Conservation (phyloP, 2,329 filamentous ascomycete species). For the Ustilaginoidea virens region DNA sequence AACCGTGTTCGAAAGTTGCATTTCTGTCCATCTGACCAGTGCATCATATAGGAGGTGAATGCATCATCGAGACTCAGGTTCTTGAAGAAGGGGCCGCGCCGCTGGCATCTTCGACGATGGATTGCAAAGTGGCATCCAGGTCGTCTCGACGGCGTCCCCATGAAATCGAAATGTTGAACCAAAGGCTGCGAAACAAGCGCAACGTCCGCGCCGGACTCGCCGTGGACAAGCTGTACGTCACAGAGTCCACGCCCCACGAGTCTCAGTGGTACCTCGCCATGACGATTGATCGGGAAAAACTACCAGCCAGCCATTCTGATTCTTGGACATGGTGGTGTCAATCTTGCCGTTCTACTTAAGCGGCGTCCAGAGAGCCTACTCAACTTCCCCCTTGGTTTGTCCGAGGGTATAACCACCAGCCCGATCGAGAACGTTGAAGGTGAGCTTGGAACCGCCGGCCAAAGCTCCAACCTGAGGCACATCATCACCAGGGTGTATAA, state of each 20-base stretch:
- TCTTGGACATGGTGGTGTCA: conserved; percentile 10
- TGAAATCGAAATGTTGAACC: conserved; percentile 10
- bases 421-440: conserved; percentile 8
- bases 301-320: conserved; percentile 21
- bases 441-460: background rate
- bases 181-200: conserved; percentile 1
- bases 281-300: conserved; percentile 25
- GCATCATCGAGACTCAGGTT: conserved; percentile 14
- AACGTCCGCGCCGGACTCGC: conserved; percentile 2
- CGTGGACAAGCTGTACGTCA: conserved; percentile 20
- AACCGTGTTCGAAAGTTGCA: background rate
- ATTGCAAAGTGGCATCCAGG: conserved; percentile 4
- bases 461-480: conserved; percentile 6
- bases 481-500: conserved; percentile 11
- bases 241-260: conserved; percentile 14
- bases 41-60: conserved; percentile 8
- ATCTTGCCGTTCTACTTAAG: conserved; percentile 9
- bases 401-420: conserved; percentile 11
- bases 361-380: conserved; percentile 1
- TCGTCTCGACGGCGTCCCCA: conserved; percentile 8
- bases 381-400: conserved; percentile 12
- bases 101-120: conserved; percentile 6
- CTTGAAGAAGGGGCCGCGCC: conserved; percentile 7
- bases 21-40: background rate
- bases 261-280: conserved; percentile 25